Base-by-base conservation (phyloP, 106 monocot genomes). In the Dendrobium chrysotoxum region DNA sequence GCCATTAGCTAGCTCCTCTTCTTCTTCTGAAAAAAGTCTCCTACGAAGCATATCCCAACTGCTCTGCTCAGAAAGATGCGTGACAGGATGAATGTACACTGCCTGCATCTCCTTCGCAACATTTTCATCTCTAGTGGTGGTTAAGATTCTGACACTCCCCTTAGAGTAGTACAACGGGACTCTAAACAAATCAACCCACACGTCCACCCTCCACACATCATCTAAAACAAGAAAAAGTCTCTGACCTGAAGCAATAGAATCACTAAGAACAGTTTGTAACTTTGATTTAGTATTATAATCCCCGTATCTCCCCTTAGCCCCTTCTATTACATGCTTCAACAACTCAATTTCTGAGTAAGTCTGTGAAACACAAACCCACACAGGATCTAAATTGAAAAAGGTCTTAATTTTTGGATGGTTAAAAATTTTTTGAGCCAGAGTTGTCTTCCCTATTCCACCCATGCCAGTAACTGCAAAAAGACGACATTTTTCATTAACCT, bases 191-290 rank as follows among this genome's bases (percentile, higher is more conserved):
- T 83, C 81, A 10, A 76, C 74, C 92, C 92, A 92, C 1, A 86
- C 79, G 2, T 42, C 45, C 0, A 53, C 78, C 28, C 77, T 50
- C 86, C 85, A 86, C 7, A 87, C 81, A 78, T 85, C 91, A 80
- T 91, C 88, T 25, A 91, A 47, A 15, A 91, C 85, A 42, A 91
- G 79, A 15, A 91, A 75, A 42, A 86, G 55, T 20, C 53, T 87
- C 80, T 78, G 85, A 0, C 72, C 23, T 18, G 26, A 7, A 15
- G 85, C 47, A 7, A 78, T 6, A 8, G 35, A 13, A 4, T 68
- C 30, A 6, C n/a, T 44, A 5, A 89, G 77, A 16, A 55, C 66
- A 0, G 10, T 1, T 47, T 79, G 76, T 10, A 89, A 85, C 16
- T 85, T 26, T 17, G 28, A 44, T 31, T 40, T 72, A 16, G 31